These are phyloP conservation scores for Argentina anserina DNA, from an alignment of 306 rosid species.

Conservation along the genomic window DNA sequence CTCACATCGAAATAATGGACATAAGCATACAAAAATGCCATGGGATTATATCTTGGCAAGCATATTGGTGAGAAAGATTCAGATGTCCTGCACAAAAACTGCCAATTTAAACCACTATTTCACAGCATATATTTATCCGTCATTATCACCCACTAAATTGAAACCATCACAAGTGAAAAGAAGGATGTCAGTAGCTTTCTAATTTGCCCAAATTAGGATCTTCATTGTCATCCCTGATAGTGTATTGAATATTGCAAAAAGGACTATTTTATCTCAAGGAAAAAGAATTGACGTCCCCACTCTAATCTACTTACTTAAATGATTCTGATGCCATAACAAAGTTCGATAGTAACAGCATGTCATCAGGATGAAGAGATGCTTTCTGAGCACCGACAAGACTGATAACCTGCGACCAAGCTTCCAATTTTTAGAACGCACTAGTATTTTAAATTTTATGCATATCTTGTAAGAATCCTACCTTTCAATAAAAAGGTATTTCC, in stretches of 20 bases:
- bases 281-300: neutral
- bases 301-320: conserved; percentile 63
- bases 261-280: neutral
- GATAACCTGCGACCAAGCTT: conserved; percentile 69
- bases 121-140: neutral
- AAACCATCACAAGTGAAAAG: neutral
- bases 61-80: conserved; percentile 94
- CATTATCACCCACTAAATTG: neutral
- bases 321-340: conserved; percentile 91
- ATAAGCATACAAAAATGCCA: conserved; percentile 90
- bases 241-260: neutral
- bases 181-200: neutral
- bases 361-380: conserved; percentile 97
- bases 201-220: neutral
- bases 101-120: conserved; percentile 10
- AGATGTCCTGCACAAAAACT: conserved; percentile 75
- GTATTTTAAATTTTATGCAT: neutral
- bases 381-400: conserved; percentile 94
- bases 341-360: conserved; percentile 74
- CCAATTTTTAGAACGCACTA: conserved; percentile 23
- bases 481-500: neutral
- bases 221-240: conserved; percentile 1
- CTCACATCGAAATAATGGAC: conserved; percentile 89
- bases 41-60: conserved; percentile 91
- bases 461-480: neutral